Conservation (phyloP, 257 asterid species). For the Ajuga chamaepitys region DNA sequence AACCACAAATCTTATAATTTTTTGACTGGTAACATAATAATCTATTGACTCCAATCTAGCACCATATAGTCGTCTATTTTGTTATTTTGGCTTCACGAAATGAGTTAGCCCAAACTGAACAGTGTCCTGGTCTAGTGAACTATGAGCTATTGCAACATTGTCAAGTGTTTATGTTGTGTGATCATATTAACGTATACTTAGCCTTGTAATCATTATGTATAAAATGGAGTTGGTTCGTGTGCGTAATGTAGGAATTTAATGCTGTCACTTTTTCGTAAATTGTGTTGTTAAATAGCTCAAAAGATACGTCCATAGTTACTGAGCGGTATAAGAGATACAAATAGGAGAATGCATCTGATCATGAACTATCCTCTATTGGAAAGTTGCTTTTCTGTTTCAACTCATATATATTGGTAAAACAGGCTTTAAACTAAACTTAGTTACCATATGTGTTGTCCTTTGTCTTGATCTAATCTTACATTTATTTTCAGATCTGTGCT, state of each 20-base stretch:
- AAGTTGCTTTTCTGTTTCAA: not conserved
- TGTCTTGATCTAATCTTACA: constrained; percentile 11
- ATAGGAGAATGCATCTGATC: not conserved
- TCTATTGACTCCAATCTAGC: not conserved
- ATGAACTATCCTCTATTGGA: not conserved
- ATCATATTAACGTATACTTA: not conserved
- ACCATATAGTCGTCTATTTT: not conserved
- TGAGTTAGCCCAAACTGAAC: not conserved
- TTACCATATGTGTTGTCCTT: not conserved
- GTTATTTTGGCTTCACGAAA: not conserved
- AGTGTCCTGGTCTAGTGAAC: not conserved
- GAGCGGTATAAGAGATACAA: not conserved
- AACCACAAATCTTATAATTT: not conserved
- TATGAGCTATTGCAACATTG: not conserved
- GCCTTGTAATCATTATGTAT: not conserved
- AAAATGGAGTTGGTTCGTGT: not conserved
- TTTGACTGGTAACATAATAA: not conserved
- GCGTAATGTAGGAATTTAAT: not conserved
- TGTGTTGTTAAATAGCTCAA: not conserved
- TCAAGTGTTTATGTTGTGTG: not conserved
- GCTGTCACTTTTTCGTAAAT: not conserved
- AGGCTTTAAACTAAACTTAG: not conserved
- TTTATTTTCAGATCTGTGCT: constrained; percentile 64
- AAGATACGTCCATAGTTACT: not conserved
- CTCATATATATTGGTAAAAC: not conserved